A percentile compares a stretch with the other conserved stretches of the same genome.
These are phyloP conservation scores for Leccinum truebloodii DNA, from an alignment of 768 basidiomycete genomes.

Conservation along the genomic window DNA sequence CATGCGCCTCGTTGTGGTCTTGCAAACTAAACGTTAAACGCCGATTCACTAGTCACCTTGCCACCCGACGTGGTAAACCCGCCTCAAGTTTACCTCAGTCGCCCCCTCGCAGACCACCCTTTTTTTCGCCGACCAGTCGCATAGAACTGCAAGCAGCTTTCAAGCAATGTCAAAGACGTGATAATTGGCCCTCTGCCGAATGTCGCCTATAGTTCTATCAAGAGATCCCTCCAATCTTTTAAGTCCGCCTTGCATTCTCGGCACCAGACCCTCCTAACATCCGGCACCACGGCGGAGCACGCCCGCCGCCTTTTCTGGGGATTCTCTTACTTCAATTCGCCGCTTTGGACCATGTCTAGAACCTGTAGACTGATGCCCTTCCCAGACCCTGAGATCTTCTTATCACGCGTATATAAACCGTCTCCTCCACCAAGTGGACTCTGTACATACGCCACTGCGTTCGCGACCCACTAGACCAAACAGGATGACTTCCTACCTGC, in stretches of 20 bases:
- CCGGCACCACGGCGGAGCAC: slow-evolving; percentile 14
- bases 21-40: slow-evolving; percentile 27
- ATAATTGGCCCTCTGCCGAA: slow-evolving; percentile 18
- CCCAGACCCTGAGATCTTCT: slow-evolving; percentile 26
- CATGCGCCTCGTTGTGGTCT: slow-evolving; percentile 34
- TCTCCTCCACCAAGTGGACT: slow-evolving; percentile 15
- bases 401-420: slow-evolving; percentile 30
- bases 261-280: slow-evolving; percentile 22
- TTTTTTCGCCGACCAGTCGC: slow-evolving; percentile 7
- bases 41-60: slow-evolving; percentile 23
- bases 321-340: slow-evolving; percentile 35
- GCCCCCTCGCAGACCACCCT: slow-evolving; percentile 15
- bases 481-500: slow-evolving; percentile 52
- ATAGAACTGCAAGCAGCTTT: slow-evolving; percentile 3
- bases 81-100: slow-evolving; percentile 34
- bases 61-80: slow-evolving; percentile 10
- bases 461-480: slow-evolving; percentile 21
- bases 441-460: slow-evolving; percentile 16
- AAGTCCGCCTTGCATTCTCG: slow-evolving; percentile 16
- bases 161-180: slow-evolving; percentile 35
- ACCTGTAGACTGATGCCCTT: slow-evolving; percentile 11
- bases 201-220: slow-evolving; percentile 4
- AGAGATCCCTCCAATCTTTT: slow-evolving; percentile 20
- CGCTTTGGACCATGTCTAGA: slow-evolving; percentile 27
- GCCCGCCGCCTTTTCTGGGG: slow-evolving; percentile 32